Conservation (phyloP, 805 yeast species). For the Saccharomyces eubayanus region DNA sequence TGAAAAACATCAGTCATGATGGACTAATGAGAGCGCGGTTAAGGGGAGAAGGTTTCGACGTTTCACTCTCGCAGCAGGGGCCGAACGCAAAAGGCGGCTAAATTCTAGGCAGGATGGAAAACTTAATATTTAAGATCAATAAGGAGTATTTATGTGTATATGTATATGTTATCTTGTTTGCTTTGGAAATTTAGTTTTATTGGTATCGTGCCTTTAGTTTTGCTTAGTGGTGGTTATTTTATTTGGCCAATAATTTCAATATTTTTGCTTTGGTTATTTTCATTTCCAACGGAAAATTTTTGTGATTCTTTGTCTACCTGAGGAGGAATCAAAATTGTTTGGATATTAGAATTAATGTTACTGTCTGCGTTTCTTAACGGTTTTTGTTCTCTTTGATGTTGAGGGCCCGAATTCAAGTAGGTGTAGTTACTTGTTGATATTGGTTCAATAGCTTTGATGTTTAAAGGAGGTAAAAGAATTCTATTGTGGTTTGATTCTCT, state of each 20-base stretch:
- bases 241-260: neutral
- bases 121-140: too few species aligned
- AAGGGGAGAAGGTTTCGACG: too few species aligned
- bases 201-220: neutral
- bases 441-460: neutral
- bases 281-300: neutral
- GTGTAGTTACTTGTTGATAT: neutral
- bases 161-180: too few species aligned
- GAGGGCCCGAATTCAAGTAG: neutral
- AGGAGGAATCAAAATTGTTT: neutral
- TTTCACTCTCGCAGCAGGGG: too few species aligned
- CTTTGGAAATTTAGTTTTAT: too few species aligned
- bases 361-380: neutral
- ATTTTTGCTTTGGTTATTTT: neutral
- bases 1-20: too few species aligned
- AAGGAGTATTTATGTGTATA: too few species aligned
- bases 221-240: neutral
- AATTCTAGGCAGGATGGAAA: too few species aligned
- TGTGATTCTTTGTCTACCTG: neutral
- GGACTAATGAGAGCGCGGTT: too few species aligned
- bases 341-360: neutral
- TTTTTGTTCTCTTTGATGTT: neutral
- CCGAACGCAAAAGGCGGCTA: too few species aligned
- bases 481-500: neutral
- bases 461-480: neutral